Percentiles rank a stretch among this genome's conserved stretches.
These are phyloP conservation scores for Galerina marginata DNA, from an alignment of 768 basidiomycete species.

Conservation along the genomic window DNA sequence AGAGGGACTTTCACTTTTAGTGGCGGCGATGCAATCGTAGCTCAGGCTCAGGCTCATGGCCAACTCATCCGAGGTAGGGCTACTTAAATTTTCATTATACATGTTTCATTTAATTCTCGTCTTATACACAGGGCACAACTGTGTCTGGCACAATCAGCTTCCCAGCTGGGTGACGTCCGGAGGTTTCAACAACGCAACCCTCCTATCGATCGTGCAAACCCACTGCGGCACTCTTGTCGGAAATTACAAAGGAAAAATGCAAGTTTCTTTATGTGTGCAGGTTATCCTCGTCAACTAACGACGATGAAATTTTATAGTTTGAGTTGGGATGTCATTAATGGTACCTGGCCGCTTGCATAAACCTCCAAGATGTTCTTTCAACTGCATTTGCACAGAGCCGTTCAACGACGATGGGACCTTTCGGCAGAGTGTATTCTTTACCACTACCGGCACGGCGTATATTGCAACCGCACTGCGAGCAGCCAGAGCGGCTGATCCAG, in stretches of 20 bases:
- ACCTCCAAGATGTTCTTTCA: background rate
- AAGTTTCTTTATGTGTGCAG: background rate
- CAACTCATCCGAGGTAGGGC: slow-evolving; percentile 49
- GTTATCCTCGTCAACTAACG: too few species aligned
- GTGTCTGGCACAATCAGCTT: slow-evolving; percentile 58
- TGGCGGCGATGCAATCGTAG: slow-evolving; percentile 48
- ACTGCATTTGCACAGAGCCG: slow-evolving; percentile 1
- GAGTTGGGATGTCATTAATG: slow-evolving; percentile 59
- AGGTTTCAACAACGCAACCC: slow-evolving; percentile 43
- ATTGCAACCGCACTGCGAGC: slow-evolving; percentile 55
- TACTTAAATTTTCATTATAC: background rate
- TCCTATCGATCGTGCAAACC: slow-evolving; percentile 48
- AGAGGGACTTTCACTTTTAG: slow-evolving; percentile 53
- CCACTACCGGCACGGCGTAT: slow-evolving; percentile 50
- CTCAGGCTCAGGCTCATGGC: slow-evolving; percentile 48
- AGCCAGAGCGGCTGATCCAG: slow-evolving; percentile 60
- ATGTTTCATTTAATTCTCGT: background rate
- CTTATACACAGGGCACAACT: slow-evolving; percentile 40
- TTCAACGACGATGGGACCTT: slow-evolving; percentile 68
- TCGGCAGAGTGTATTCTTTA: slow-evolving; percentile 59
- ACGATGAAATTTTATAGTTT: too few species aligned
- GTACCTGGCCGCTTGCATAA: slow-evolving; percentile 19
- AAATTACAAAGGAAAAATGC: slow-evolving; percentile 60
- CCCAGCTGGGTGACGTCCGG: slow-evolving; percentile 53
- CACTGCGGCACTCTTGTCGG: slow-evolving; percentile 54